Evolutionary conservation across 371 early-diverging fungal genomes (phyloP), one percentile per base, ranked within the genome.

Genomic region (Mortierella sp.): DNA sequence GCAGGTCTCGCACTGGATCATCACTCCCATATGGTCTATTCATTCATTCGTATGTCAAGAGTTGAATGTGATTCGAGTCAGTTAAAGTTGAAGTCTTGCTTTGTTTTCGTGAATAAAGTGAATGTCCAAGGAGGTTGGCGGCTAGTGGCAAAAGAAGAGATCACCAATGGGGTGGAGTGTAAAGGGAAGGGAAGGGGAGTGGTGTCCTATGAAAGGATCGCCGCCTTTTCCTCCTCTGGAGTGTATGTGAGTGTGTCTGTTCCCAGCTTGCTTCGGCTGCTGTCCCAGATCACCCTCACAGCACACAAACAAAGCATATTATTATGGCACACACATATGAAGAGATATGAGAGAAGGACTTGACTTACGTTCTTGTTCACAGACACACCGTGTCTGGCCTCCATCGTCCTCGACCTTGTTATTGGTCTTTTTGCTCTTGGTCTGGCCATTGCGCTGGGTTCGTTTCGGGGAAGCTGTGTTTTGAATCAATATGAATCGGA

Each of bases 1-100:
- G 85, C 96, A 96, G 31, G 89, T 88, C 73, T 96, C 96, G 86
- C 96, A 96, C 87, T 95, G 94, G 44, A 96, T 93, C 95, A 95
- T 96, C 64, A 92, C 77, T 55, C 93, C 95, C 29, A 89, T 87
- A 75, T 91, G 91, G 79, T 93, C 92, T 90, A 45, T 31, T 44
- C 70, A 31, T 50, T 40, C 39, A 40, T n/a, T 55, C 22, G 31
- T 41, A 41, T 13, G 6, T 34, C 47, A 58, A 16, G 4, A 22
- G 47, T 22, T 47, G 47, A n/a, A n/a, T n/a, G 9, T 64, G 24
- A n/a, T 26, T 44, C 39, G 19, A 1, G 22, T 67, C 29, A 50
- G 19, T n/a, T 43, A 22, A 31, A n/a, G 14, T 34, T 45, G 24
- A 14, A n/a, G 63, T 41, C 16, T 31, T n/a, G n/a, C n/a, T n/a